Conservation (phyloP, 2,329 filamentous ascomycete species). For the Neonectria magnoliae region DNA sequence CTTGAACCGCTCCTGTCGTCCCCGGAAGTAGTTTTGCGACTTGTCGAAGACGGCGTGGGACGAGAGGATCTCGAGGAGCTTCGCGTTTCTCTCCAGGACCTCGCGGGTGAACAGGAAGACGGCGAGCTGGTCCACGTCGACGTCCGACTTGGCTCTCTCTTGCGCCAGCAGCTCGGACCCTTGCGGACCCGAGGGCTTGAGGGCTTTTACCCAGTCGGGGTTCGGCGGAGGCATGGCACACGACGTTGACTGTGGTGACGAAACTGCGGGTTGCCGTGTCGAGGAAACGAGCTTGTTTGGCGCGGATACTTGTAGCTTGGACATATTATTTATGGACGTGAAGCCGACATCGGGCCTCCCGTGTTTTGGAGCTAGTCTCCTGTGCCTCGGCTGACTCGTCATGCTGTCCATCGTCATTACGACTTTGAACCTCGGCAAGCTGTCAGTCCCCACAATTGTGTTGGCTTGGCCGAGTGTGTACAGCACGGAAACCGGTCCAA, state of each 20-base stretch:
- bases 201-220: slow-evolving; percentile 48
- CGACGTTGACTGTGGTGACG: not conserved
- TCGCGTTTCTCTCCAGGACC: slow-evolving; percentile 67
- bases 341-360: not conserved
- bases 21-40: slow-evolving; percentile 79
- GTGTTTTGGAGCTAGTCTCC: no score
- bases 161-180: slow-evolving; percentile 74
- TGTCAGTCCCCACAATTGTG: no score
- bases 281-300: not conserved
- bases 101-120: slow-evolving; percentile 76
- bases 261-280: not conserved
- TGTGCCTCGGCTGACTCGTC: no score
- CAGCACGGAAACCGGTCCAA: no score
- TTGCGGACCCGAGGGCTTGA: slow-evolving; percentile 66
- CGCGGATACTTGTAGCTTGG: not conserved
- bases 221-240: slow-evolving; percentile 41
- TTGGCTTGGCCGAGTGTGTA: no score
- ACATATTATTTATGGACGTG: not conserved
- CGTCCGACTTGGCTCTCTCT: slow-evolving; percentile 73
- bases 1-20: slow-evolving; percentile 74
- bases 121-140: slow-evolving; percentile 74
- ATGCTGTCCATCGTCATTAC: no score
- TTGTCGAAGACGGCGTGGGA: slow-evolving; percentile 80
- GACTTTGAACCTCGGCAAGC: no score
- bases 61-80: slow-evolving; percentile 71